Evolutionary conservation across 805 yeast genomes (phyloP), one percentile per base, ranked within the genome.

Genomic region (Lipomyces orientalis): DNA sequence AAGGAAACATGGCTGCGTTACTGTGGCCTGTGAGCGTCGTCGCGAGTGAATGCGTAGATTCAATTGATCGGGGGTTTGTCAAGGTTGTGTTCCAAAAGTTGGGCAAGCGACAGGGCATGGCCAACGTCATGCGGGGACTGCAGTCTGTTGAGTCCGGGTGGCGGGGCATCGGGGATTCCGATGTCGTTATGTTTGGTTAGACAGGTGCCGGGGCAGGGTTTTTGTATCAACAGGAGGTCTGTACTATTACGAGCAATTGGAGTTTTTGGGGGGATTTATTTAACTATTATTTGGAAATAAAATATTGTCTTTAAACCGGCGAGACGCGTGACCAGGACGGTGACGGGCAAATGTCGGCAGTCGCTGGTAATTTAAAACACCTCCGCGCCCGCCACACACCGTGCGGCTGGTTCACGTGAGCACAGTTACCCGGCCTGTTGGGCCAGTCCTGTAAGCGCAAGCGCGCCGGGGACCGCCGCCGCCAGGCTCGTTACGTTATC

Each of bases 1-100:
- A 68, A 22, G 72, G 71, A 2, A 67, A 64, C 46, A 69, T 67
- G 72, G 72, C 72, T 5, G 71, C 68, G 43, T 49, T 69, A 35
- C 61, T 69, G 31, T 69, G 72, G 72, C 72, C 72, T 22, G 69
- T 69, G 8, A 52, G 66, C 35, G 69, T 69, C 1, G 67, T 69
- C 12, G 72, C 72, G 29, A 61, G 59, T 33, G 72, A 69, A 34
- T 69, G 72, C 58, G 65, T 61, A 43, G 69, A 64, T 52, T 63
- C 68, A 25, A 68, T 68, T 35, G 72, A 69, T 35, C 68, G 71
- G 29, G 72, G 69, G 19, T 68, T 69, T 51, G 69, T 68, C 12
- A 67, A 62, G 64, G 71, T 68, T 25, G 71, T 69, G 56, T 68
- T 69, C 22, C 64, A 64, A 51, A 67, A 68, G 52, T 49, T 69